Evolutionary conservation across 2,329 filamentous ascomycete genomes (phyloP).

Genomic region (Phaeosphaeriaceae sp.): DNA sequence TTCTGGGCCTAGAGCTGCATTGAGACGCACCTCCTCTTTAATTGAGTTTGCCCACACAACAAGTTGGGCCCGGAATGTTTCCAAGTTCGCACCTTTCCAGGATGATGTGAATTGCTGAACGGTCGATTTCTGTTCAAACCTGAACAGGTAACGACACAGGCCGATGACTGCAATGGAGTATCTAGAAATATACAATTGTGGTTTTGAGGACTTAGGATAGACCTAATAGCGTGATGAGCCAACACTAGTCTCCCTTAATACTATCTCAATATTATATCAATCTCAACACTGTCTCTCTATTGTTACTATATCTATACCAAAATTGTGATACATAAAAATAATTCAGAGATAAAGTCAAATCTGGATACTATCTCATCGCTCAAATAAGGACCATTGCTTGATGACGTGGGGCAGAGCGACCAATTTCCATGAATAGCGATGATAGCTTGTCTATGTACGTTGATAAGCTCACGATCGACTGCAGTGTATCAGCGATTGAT

Average conservation of each 20-base stretch:
- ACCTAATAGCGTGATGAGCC: slow-evolving; percentile 50
- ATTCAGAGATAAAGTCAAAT: too few species aligned
- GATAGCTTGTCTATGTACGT: slow-evolving; percentile 52
- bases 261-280: too few species aligned
- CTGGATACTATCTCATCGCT: too few species aligned
- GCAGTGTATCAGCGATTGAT: background rate
- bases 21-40: slow-evolving; percentile 40
- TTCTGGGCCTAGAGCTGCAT: slow-evolving; percentile 35
- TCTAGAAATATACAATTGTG: slow-evolving; percentile 49
- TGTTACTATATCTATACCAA: too few species aligned
- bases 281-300: too few species aligned
- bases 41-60: slow-evolving; percentile 46
- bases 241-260: slow-evolving; percentile 53
- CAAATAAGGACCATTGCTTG: too few species aligned
- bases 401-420: slow-evolving; percentile 51
- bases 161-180: slow-evolving; percentile 52
- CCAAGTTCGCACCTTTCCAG: slow-evolving; percentile 43
- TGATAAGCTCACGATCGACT: slow-evolving; percentile 36
- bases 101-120: slow-evolving; percentile 41
- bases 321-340: too few species aligned
- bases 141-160: slow-evolving; percentile 48
- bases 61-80: slow-evolving; percentile 43
- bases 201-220: slow-evolving; percentile 47
- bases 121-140: slow-evolving; percentile 41
- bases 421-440: slow-evolving; percentile 50